These are phyloP conservation scores for Ogataea siamensis DNA, from an alignment of 805 yeast genomes.

Conservation along the genomic window DNA sequence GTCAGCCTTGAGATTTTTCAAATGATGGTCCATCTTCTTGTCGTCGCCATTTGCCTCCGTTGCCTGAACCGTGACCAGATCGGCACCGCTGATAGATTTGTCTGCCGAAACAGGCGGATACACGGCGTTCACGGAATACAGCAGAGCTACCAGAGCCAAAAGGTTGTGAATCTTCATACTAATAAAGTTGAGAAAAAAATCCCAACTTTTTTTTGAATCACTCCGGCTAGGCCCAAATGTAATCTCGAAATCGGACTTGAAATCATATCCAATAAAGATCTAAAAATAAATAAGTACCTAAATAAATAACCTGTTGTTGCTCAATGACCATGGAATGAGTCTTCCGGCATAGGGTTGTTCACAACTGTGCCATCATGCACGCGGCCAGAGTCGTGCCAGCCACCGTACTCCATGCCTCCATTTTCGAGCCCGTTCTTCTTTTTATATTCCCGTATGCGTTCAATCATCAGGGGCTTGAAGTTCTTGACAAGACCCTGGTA, in stretches of 20 bases:
- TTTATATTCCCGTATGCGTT: slow-evolving; percentile 65
- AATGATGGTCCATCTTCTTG: slow-evolving; percentile 16
- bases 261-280: not conserved
- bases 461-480: slow-evolving; percentile 79
- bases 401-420: slow-evolving; percentile 55
- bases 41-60: slow-evolving; percentile 11
- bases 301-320: slow-evolving; percentile 1
- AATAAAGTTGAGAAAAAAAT: not conserved
- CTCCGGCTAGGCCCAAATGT: no score
- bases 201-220: not conserved
- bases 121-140: slow-evolving; percentile 18
- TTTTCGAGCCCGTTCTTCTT: slow-evolving; percentile 38
- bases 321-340: slow-evolving; percentile 34
- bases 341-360: slow-evolving; percentile 54
- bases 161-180: slow-evolving; percentile 14
- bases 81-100: slow-evolving; percentile 10
- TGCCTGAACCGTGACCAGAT: slow-evolving; percentile 23
- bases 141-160: slow-evolving; percentile 8
- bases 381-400: slow-evolving; percentile 67
- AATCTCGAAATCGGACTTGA: no score
- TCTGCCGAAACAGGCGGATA: slow-evolving; percentile 22
- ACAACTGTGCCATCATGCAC: slow-evolving; percentile 62
- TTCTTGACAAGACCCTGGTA: slow-evolving; percentile 83
- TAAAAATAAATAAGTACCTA: slow-evolving; percentile 10
- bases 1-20: slow-evolving; percentile 16